phyloP scores from a whole-genome alignment of 164 flowering plant genomes.

The Litsea cubeba region DNA sequence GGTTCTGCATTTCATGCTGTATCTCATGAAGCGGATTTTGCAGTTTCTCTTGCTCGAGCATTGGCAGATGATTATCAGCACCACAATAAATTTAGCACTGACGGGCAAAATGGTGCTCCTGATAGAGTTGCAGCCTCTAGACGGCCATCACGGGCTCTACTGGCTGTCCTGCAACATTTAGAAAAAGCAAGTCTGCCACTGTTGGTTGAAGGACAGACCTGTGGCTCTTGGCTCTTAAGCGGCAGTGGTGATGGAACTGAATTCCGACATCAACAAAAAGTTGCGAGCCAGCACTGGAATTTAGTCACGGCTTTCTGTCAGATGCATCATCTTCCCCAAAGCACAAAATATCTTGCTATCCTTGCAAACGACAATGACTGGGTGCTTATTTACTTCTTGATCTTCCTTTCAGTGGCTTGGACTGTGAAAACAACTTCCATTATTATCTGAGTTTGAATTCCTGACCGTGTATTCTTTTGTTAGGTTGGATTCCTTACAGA shows the following conservation, averaged over 20 bases:
- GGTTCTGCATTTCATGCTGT: constrained; percentile 49
- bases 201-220: constrained; percentile 49
- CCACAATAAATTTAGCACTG: constrained; percentile 21
- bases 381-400: constrained; percentile 41
- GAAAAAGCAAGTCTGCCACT: constrained; percentile 83
- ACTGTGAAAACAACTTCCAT: not conserved
- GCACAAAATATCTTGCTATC: constrained; percentile 81
- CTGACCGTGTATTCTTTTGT: constrained; percentile 8
- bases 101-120: constrained; percentile 20
- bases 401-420: not conserved
- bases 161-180: constrained; percentile 77
- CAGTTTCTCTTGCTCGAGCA: constrained; percentile 78
- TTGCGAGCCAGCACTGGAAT: constrained; percentile 82
- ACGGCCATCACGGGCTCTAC: constrained; percentile 45
- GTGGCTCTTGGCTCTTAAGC: constrained; percentile 82
- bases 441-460: constrained; percentile 3
- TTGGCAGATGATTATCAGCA: constrained; percentile 82
- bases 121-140: constrained; percentile 13
- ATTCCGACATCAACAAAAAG: constrained; percentile 71
- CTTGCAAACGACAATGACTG: constrained; percentile 96
- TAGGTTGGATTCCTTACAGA: constrained; percentile 94
- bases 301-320: constrained; percentile 80
- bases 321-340: constrained; percentile 80
- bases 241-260: constrained; percentile 81
- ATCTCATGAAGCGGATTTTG: constrained; percentile 49